These are phyloP conservation scores for Diaporthe helianthi DNA, from an alignment of 2,329 filamentous ascomycete species.

Conservation along the genomic window DNA sequence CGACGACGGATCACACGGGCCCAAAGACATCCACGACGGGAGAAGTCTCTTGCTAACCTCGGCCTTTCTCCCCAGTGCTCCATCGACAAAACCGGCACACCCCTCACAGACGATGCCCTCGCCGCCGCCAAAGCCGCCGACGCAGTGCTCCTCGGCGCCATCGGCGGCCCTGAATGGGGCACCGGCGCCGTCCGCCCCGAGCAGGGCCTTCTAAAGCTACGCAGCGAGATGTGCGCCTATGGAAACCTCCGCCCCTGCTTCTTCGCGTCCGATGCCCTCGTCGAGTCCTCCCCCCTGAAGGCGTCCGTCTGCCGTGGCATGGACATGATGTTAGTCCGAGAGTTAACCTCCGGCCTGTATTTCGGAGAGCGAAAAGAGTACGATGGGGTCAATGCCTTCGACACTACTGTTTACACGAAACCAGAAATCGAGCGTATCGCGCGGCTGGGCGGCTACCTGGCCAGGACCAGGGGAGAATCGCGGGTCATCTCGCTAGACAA, in stretches of 20 bases:
- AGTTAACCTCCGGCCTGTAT: conserved; percentile 59
- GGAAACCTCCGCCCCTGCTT: conserved; percentile 59
- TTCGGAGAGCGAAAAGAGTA: conserved; percentile 51
- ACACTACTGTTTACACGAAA: conserved; percentile 55
- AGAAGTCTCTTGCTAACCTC: conserved; percentile 40
- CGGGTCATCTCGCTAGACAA: conserved; percentile 57
- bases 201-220: conserved; percentile 50
- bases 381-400: conserved; percentile 44
- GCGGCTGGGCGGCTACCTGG: conserved; percentile 54
- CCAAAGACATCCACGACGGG: conserved; percentile 25
- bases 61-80: conserved; percentile 40
- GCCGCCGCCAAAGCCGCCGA: conserved; percentile 49
- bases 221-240: conserved; percentile 52
- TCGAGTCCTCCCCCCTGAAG: conserved; percentile 53
- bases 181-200: conserved; percentile 43
- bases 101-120: conserved; percentile 52
- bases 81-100: conserved; percentile 52
- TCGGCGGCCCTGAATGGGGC: conserved; percentile 55
- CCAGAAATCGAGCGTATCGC: conserved; percentile 55
- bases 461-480: conserved; percentile 44
- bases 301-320: conserved; percentile 51
- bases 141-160: conserved; percentile 55
- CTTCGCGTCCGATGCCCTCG: conserved; percentile 50
- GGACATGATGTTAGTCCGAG: conserved; percentile 56
- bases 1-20: conserved; percentile 7